Evolutionary conservation across 139 green algal genomes (phyloP), one percentile per base, ranked within the genome.

Genomic region (Haematococcus lacustris): DNA sequence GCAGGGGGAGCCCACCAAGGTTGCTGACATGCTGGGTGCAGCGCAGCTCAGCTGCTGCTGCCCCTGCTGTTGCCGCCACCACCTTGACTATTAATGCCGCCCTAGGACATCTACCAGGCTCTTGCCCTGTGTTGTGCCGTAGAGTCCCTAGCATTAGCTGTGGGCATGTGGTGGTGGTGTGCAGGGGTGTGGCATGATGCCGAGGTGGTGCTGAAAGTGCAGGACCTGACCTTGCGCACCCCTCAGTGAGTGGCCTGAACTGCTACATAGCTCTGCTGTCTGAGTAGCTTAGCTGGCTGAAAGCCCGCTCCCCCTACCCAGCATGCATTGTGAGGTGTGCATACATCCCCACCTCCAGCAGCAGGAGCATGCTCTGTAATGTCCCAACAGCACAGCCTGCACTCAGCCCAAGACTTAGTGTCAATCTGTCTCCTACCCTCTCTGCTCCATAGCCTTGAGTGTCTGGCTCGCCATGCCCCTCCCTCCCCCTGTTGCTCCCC

Each of bases 171-270:
- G n/a, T n/a, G n/a, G n/a, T n/a, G n/a, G n/a, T n/a, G n/a, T n/a
- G n/a, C n/a, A n/a, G n/a, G n/a, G n/a, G 3, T 4, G 1, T 77
- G 71, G 76, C 67, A 81, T 38, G 76, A 73, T 9, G 66, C 70
- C 37, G 66, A 77, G 38, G 76, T 81, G 41, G 76, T 73, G 25
- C 64, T 77, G 41, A 81, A 81, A 66, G 76, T 80, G 38, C 63
- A 69, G 13, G 63, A 69, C 63, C 38, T 51, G 37, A 39, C 51
- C 37, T 37, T 69, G 63, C 35, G 35, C 30, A 69, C n/a, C 63
- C 2, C 63, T 51, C 13, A 69, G 63, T 69, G 63, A 69, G 63
- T 69, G n/a, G n/a, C n/a, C n/a, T n/a, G n/a, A n/a, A n/a, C n/a
- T n/a, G n/a, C n/a, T n/a, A n/a, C n/a, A n/a, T n/a, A n/a, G n/a